Evolutionary conservation across 2,329 filamentous ascomycete genomes (phyloP).

Genomic region (Ceratocystis albifundus): DNA sequence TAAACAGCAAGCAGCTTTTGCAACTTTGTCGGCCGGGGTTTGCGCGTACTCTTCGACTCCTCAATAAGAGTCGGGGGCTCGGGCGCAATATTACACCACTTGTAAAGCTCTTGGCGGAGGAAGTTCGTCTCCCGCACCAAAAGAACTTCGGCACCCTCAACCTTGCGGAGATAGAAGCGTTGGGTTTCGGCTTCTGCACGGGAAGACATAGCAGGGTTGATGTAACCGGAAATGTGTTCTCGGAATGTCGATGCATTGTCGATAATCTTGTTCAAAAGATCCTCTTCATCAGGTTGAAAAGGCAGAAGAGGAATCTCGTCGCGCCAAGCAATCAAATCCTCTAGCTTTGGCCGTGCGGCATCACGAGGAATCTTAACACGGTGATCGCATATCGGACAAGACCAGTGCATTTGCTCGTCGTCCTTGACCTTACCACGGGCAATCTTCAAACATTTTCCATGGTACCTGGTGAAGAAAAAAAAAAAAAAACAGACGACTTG

Average conservation of each 20-base stretch:
- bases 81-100: conserved; percentile 82
- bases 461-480: conserved; percentile 55
- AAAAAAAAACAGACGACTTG: not conserved
- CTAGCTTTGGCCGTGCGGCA: conserved; percentile 85
- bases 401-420: conserved; percentile 74
- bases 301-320: conserved; percentile 70
- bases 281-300: conserved; percentile 93
- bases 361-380: conserved; percentile 93
- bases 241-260: conserved; percentile 75
- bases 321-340: conserved; percentile 74
- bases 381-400: conserved; percentile 96
- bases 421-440: conserved; percentile 96
- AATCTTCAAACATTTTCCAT: conserved; percentile 96
- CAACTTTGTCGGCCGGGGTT: conserved; percentile 90
- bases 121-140: conserved; percentile 93
- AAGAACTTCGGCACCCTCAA: conserved; percentile 91
- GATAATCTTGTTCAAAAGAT: conserved; percentile 74
- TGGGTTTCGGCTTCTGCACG: conserved; percentile 35
- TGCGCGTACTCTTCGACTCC: conserved; percentile 79
- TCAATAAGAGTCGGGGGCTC: conserved; percentile 76
- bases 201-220: conserved; percentile 69
- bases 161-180: conserved; percentile 90
- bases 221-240: conserved; percentile 66
- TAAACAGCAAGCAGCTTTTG: conserved; percentile 87
- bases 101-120: conserved; percentile 89